Conservation (phyloP, 169 alveolate species). For the Eimeria necatrix region DNA sequence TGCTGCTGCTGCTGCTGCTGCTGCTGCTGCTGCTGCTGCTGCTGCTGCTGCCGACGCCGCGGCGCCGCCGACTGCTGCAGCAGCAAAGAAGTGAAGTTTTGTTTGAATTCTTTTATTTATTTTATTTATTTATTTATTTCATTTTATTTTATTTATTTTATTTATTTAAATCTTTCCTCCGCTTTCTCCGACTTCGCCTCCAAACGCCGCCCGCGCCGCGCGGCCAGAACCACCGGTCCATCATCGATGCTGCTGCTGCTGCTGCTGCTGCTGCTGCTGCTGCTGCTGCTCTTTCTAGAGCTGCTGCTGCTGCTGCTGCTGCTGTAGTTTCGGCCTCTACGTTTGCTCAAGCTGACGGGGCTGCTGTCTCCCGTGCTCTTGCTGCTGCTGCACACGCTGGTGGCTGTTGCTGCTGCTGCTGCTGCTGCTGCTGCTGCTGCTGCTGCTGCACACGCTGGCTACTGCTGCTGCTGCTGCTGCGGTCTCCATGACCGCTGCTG, state of each 20-base stretch:
- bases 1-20: constrained; percentile 17
- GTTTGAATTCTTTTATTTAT: not conserved
- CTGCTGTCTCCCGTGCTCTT: too few species aligned
- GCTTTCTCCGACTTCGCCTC: not conserved
- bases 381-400: too few species aligned
- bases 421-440: too few species aligned
- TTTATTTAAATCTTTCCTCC: not conserved
- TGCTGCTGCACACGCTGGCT: too few species aligned
- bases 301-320: too few species aligned
- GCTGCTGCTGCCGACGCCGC: not conserved
- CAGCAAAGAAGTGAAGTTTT: not conserved
- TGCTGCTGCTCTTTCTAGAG: not conserved
- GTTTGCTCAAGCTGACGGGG: not conserved
- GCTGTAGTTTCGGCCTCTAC: too few species aligned
- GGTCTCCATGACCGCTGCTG: not conserved
- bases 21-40: not conserved
- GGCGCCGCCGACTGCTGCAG: not conserved
- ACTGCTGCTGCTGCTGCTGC: not conserved
- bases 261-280: constrained; percentile 3
- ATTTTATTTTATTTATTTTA: not conserved
- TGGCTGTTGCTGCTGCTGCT: too few species aligned
- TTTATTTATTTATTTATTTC: not conserved
- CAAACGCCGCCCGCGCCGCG: not conserved
- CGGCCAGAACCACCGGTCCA: not conserved
- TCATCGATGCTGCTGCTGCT: not conserved